Evolutionary conservation across 1,284 basidiomycete species (phyloP).

Genomic region (Volvariella volvacea): DNA sequence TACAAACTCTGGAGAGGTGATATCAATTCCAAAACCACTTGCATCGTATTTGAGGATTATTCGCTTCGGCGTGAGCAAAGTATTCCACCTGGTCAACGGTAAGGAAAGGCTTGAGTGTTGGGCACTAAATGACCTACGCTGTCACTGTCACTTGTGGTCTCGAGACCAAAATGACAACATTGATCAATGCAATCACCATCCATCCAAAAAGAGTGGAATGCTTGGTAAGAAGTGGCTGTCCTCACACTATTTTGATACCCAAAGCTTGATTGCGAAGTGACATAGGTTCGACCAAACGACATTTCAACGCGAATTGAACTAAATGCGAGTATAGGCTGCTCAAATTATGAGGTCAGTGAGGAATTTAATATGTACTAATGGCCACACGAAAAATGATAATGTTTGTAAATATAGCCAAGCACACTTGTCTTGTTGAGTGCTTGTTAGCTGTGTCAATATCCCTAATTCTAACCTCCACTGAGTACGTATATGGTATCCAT

Average conservation of each 20-base stretch:
- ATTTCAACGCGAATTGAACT: neutral
- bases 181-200: neutral
- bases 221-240: neutral
- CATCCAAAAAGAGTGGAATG: neutral
- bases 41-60: neutral
- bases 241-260: neutral
- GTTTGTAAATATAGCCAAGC: no score
- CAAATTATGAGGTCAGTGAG: neutral
- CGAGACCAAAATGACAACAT: neutral
- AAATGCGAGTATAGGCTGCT: neutral
- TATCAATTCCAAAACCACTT: neutral
- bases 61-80: neutral
- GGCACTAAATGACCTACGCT: neutral
- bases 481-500: no score
- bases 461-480: no score
- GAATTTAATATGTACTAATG: no score
- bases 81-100: neutral
- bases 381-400: no score
- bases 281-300: neutral
- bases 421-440: no score
- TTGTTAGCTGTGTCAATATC: no score
- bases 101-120: neutral
- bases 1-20: neutral
- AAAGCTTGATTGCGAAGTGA: neutral
- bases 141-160: neutral